Evolutionary conservation across 2,329 filamentous ascomycete species (phyloP), one percentile per base, ranked within the genome.

Genomic region (Botryotinia convoluta): DNA sequence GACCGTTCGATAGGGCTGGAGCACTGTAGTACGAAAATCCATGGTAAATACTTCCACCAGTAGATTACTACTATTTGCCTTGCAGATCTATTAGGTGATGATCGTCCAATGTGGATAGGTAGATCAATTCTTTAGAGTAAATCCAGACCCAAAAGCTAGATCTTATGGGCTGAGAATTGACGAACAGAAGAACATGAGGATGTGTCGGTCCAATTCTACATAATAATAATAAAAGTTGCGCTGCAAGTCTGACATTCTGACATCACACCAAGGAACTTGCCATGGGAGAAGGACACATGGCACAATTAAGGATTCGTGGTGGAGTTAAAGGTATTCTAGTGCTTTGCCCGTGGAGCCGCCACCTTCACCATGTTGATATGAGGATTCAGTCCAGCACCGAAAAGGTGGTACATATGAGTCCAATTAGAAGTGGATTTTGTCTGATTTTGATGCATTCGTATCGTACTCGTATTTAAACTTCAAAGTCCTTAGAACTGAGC

Each of bases 271-370:
- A 42, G 65, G 48, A 42, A 42, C 35, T 57, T 57, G 65, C 26
- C 18, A 57, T 68, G 65, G 39, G 44, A 29, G 44, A 51, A 51
- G 45, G 64, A 57, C 35, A 68, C 64, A 68, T 68, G 64, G 18
- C 35, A 57, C 26, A 54, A 20, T 32, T 32, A 57, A 57, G 48
- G 29, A 68, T 68, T 54, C 16, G 35, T 57, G 48, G 35, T 68
- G 64, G 64, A 51, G 63, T 42, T 48, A 22, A 14, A 65, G 12
- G 29, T 4, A 45, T 64, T 64, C 16, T 63, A 26, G 37, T 42
- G 26, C 37, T 26, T 44, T 29, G 26, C 37, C n/a, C 26, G 37
- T 60, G 57, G 57, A 60, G 57, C 59, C 35, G 32, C 32, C 35
- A n/a, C 32, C 20, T 18, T 61, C n/a, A 37, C 18, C 18, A 64